Conservation (phyloP, 192 early-diverging fungal species). For the Jimgerdemannia lactiflua region DNA sequence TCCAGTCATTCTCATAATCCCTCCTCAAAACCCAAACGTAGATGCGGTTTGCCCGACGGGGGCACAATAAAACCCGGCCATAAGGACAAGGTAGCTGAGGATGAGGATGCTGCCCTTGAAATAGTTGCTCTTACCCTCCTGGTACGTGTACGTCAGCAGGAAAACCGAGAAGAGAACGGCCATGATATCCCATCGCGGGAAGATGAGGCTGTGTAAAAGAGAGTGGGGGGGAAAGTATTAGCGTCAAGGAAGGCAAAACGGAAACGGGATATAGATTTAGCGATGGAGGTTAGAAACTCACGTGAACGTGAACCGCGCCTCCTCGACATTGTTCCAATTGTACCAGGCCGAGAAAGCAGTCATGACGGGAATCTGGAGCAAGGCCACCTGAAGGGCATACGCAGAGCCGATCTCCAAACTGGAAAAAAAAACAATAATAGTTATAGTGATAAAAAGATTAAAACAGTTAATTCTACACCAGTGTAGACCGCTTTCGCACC, state of each 20-base stretch:
- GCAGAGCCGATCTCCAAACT: conserved; percentile 93
- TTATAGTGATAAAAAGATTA: conserved; percentile 20
- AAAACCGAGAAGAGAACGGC: conserved; percentile 52
- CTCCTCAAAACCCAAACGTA: neutral
- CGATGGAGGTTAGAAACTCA: conserved; percentile 5
- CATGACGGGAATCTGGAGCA: conserved; percentile 94
- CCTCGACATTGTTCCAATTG: conserved; percentile 31
- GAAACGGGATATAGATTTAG: neutral
- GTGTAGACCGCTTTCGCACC: conserved; percentile 17
- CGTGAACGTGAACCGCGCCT: conserved; percentile 28
- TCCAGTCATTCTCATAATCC: no score
- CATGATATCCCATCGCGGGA: conserved; percentile 39
- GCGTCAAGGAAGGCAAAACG: neutral
- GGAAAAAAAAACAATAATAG: conserved; percentile 19
- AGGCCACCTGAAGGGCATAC: conserved; percentile 91
- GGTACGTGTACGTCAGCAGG: conserved; percentile 88
- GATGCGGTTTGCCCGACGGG: conserved; percentile 21
- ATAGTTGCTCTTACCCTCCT: conserved; percentile 95
- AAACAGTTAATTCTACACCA: conserved; percentile 12
- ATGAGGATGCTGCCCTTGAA: conserved; percentile 93
- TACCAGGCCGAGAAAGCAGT: conserved; percentile 78
- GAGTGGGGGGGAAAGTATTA: conserved; percentile 9
- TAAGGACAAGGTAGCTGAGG: conserved; percentile 79
- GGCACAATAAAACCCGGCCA: conserved; percentile 77
- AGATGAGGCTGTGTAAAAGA: conserved; percentile 30